Percentiles rank a stretch among this genome's conserved stretches.
Evolutionary conservation across 1,139 yeast genomes (phyloP).

Genomic region (Blastobotrys aristatus): DNA sequence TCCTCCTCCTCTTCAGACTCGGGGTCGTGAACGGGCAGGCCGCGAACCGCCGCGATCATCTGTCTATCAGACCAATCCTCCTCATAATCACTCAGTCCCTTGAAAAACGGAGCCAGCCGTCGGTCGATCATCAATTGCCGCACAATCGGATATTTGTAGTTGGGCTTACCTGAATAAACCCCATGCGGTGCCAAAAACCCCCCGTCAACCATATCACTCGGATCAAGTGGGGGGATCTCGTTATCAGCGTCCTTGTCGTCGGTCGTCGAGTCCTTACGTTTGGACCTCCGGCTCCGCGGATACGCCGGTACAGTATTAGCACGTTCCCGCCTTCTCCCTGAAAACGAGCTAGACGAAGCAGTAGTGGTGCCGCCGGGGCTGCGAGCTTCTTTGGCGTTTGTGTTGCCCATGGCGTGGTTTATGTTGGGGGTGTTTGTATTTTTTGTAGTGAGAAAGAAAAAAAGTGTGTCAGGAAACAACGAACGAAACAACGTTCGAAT

Average conservation of each 20-base stretch:
- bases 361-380: no score
- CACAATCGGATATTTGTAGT: slow-evolving; percentile 68
- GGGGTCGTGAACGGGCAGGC: slow-evolving; percentile 13
- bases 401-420: slow-evolving; percentile 20
- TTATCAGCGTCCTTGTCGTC: neutral
- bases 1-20: neutral
- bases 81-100: slow-evolving; percentile 80
- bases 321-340: slow-evolving; percentile 5
- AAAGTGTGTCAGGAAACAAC: no score
- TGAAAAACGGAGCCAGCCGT: slow-evolving; percentile 80
- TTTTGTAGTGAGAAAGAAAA: neutral
- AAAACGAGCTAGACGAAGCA: neutral
- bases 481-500: no score
- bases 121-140: slow-evolving; percentile 61
- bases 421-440: neutral
- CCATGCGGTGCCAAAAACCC: slow-evolving; percentile 75
- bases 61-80: slow-evolving; percentile 72
- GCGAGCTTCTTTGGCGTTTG: slow-evolving; percentile 15
- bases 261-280: neutral
- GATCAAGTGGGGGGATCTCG: slow-evolving; percentile 24
- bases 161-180: slow-evolving; percentile 70
- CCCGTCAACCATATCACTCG: slow-evolving; percentile 43
- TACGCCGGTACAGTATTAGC: slow-evolving; percentile 5
- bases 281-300: slow-evolving; percentile 1
- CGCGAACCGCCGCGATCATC: slow-evolving; percentile 49